phyloP scores from a whole-genome alignment of 2,329 filamentous ascomycete genomes.

The Fusarium aywerte region DNA sequence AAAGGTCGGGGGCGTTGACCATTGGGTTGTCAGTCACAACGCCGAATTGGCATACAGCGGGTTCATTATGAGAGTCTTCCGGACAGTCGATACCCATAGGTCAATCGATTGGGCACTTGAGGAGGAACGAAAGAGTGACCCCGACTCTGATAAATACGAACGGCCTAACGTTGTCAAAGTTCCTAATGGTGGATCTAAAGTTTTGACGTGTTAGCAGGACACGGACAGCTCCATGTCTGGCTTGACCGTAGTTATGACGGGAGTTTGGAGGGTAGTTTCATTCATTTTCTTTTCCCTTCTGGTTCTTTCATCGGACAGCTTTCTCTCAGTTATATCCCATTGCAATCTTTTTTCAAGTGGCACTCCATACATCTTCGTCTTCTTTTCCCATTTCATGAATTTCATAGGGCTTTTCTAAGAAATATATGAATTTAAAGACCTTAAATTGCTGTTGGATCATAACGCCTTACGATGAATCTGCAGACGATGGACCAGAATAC shows the following conservation, averaged over 20 bases:
- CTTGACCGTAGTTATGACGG: too few relatives aligned
- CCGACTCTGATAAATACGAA: neutral
- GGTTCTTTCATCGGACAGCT: neutral
- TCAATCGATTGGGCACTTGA: constrained; percentile 39
- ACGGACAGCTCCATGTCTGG: neutral
- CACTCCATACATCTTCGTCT: too few relatives aligned
- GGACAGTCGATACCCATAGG: constrained; percentile 26
- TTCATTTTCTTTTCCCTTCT: neutral
- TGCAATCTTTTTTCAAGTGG: too few relatives aligned
- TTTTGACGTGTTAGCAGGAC: constrained; percentile 7
- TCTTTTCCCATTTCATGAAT: too few relatives aligned
- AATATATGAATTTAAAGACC: too few relatives aligned
- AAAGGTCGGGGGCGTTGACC: constrained; percentile 33
- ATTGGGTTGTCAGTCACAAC: constrained; percentile 39
- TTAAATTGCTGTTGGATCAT: too few relatives aligned
- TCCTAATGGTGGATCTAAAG: constrained; percentile 28
- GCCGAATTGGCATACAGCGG: constrained; percentile 28
- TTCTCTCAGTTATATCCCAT: too few relatives aligned
- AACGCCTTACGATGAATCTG: too few relatives aligned
- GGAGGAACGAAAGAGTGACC: constrained; percentile 18
- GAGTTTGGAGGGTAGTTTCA: neutral
- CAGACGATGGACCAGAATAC: too few relatives aligned
- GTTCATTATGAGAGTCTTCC: constrained; percentile 24
- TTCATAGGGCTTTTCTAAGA: too few relatives aligned
- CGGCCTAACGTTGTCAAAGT: constrained; percentile 23